A percentile compares a stretch with the other conserved stretches of the same genome.
Conservation (phyloP, 2,329 filamentous ascomycete species). For the Dactylella cylindrospora region DNA sequence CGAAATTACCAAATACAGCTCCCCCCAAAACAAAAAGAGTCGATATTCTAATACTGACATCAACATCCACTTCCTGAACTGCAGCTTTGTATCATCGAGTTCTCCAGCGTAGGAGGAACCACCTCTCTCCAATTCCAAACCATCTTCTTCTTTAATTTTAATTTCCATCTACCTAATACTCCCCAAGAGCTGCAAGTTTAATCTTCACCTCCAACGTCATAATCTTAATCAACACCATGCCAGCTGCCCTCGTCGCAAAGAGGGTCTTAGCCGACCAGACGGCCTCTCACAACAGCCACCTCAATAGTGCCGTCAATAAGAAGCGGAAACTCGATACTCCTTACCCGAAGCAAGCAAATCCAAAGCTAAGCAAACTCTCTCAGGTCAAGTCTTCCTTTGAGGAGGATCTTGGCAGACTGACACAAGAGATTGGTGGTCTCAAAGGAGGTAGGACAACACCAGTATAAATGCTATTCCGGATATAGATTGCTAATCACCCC, state of each 20-base stretch:
- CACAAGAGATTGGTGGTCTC: conserved; percentile 82
- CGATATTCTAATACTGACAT: too few relatives aligned
- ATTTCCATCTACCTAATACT: background rate
- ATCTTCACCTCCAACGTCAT: background rate
- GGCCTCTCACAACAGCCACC: conserved; percentile 34
- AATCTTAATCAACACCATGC: conserved; percentile 18
- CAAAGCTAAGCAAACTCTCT: conserved; percentile 52
- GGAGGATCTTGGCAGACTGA: conserved; percentile 92
- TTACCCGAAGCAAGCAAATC: conserved; percentile 51
- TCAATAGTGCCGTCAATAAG: conserved; percentile 42
- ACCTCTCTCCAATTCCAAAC: background rate
- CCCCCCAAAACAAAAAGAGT: background rate
- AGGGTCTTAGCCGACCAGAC: conserved; percentile 41
- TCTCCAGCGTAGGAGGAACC: too few relatives aligned
- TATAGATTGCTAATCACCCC: background rate
- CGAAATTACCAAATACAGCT: conserved; percentile 2
- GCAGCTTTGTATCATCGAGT: too few relatives aligned
- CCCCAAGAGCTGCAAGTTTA: background rate
- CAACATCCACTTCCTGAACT: too few relatives aligned
- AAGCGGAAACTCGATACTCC: conserved; percentile 39
- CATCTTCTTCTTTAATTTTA: background rate
- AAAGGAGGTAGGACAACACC: conserved; percentile 60
- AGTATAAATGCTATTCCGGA: background rate
- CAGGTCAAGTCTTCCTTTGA: conserved; percentile 87
- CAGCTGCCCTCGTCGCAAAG: conserved; percentile 36